These are phyloP conservation scores for Grosmannia penicillata DNA, from an alignment of 2,329 filamentous ascomycete species.

Conservation along the genomic window DNA sequence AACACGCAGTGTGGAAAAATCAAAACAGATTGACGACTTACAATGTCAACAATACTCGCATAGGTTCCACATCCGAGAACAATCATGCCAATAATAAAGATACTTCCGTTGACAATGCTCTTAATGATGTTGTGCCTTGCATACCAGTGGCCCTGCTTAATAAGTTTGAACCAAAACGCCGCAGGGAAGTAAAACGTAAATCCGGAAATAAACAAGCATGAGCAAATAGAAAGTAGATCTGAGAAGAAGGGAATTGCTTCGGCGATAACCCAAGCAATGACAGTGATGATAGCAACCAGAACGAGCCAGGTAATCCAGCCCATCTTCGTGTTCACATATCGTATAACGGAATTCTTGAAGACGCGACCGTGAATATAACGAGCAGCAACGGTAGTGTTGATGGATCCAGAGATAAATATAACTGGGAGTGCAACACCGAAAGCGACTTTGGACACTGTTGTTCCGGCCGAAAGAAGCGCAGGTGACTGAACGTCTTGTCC, in stretches of 20 bases:
- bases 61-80: conserved; percentile 6
- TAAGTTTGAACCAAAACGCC: conserved; percentile 19
- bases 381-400: conserved; percentile 16
- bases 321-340: conserved; percentile 31
- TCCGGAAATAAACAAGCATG: conserved; percentile 35
- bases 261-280: conserved; percentile 55
- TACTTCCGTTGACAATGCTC: conserved; percentile 1
- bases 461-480: conserved; percentile 50
- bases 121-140: conserved; percentile 11
- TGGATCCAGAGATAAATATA: conserved; percentile 52
- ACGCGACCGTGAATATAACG: conserved; percentile 31
- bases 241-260: conserved; percentile 61
- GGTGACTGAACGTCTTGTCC: conserved; percentile 49
- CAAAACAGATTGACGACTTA: neutral
- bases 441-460: conserved; percentile 46
- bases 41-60: conserved; percentile 6
- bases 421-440: conserved; percentile 58
- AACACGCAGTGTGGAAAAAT: no score
- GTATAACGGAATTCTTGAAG: conserved; percentile 26
- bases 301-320: conserved; percentile 37
- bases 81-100: conserved; percentile 5
- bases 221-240: conserved; percentile 43
- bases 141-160: conserved; percentile 17
- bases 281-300: conserved; percentile 42
- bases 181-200: conserved; percentile 23